These are phyloP conservation scores for Rhodomyrtus tomentosa DNA, from an alignment of 345 rosid genomes.

Conservation along the genomic window DNA sequence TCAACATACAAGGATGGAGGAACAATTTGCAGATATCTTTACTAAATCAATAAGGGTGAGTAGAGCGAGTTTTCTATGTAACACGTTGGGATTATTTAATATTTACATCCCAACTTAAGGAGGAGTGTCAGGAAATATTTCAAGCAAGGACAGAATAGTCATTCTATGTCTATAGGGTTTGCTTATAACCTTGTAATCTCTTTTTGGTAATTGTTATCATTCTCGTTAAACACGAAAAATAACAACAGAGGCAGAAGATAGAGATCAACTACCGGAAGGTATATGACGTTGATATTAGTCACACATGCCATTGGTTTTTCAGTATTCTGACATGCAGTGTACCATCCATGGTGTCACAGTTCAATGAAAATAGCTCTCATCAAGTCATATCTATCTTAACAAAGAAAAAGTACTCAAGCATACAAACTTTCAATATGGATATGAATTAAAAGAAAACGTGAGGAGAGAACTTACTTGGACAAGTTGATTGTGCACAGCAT, in stretches of 20 bases:
- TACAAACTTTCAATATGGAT: not conserved
- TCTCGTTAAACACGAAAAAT: too few relatives aligned
- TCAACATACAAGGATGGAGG: too few relatives aligned
- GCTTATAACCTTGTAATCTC: too few relatives aligned
- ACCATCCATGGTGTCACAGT: not conserved
- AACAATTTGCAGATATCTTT: too few relatives aligned
- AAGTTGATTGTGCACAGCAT: constrained; percentile 82
- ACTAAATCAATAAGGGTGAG: too few relatives aligned
- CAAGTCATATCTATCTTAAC: not conserved
- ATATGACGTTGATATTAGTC: not conserved
- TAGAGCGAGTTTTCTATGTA: too few relatives aligned
- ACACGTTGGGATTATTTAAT: too few relatives aligned
- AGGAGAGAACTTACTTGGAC: constrained; percentile 47
- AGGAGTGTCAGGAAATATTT: too few relatives aligned
- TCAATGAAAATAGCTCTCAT: not conserved
- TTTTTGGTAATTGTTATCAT: too few relatives aligned
- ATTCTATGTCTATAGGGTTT: too few relatives aligned
- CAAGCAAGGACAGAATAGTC: too few relatives aligned
- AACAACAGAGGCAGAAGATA: not conserved
- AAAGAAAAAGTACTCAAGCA: not conserved
- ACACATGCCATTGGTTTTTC: not conserved
- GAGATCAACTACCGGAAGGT: not conserved
- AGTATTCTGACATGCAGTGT: not conserved
- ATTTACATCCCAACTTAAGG: too few relatives aligned
- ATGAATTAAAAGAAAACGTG: not conserved